phyloP scores from a whole-genome alignment of 306 rosid genomes.

The Casuarina cunninghamiana region DNA sequence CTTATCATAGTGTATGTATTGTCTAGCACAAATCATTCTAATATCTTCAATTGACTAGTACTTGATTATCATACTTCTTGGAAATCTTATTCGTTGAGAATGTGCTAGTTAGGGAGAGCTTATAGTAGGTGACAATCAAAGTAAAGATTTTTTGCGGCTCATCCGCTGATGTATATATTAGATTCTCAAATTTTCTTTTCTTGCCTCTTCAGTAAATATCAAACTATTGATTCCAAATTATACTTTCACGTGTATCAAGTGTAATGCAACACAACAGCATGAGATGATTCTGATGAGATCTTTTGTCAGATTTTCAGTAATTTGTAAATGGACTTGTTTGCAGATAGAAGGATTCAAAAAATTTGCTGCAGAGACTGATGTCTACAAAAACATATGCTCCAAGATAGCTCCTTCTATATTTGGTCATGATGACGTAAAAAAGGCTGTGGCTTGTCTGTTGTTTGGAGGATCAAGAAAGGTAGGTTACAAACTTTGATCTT shows the following conservation, averaged over 20 bases:
- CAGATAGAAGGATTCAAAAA: conserved; percentile 96
- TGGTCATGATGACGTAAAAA: conserved; percentile 92
- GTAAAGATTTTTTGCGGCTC: background rate
- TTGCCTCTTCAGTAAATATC: background rate
- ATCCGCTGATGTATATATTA: background rate
- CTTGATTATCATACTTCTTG: background rate
- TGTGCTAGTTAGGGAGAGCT: background rate
- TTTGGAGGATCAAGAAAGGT: conserved; percentile 99
- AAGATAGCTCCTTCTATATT: conserved; percentile 95
- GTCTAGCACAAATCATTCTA: background rate
- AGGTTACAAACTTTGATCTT: background rate
- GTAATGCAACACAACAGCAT: background rate
- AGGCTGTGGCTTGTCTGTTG: conserved; percentile 91
- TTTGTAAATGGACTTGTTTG: conserved; percentile 1
- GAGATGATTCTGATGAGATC: conserved; percentile 1
- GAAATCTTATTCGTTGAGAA: background rate
- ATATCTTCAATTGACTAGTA: background rate
- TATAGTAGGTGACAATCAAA: background rate
- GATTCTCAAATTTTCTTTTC: background rate
- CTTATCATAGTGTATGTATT: background rate
- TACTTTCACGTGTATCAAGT: too few relatives aligned
- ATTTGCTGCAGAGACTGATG: conserved; percentile 82
- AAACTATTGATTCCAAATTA: background rate
- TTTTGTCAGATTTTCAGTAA: conserved; percentile 3
- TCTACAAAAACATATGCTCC: conserved; percentile 76